Evolutionary conservation across 148 eudicot species (phyloP), one percentile per base, ranked within the genome.

Genomic region (Amaranthus cruentus): DNA sequence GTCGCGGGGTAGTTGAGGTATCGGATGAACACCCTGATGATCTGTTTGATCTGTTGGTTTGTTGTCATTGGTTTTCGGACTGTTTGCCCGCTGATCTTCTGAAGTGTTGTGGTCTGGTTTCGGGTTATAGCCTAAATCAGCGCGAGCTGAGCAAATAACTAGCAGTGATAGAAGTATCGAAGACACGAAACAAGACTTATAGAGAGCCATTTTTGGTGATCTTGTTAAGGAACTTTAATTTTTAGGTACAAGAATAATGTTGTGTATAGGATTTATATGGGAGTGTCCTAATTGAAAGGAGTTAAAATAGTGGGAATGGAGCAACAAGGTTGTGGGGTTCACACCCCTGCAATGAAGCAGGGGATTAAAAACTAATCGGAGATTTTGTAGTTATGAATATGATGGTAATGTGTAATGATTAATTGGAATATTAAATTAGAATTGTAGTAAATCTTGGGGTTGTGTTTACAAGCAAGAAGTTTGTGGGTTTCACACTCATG

Each of bases 251-350:
- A 52, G 60, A 47, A 18, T 10, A 5, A 9, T 21, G 53, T 6
- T 38, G 21, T 61, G 47, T 6, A 60, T 38, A 13, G 49, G 59
- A 38, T 72, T 59, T 59, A 72, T 72, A 72, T 49, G 11, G 49
- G 28, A 47, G 6, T 46, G 10, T 10, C 73, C 12, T 55, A 4
- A 48, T 49, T 44, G 47, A 0, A 18, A 21, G 52, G 47, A 69
- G 60, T 51, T 56, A 46, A 56, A 21, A 28, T 28, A 28, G 38
- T 15, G 51, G 42, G 68, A 11, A n/a, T 43, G 52, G 11, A 43
- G 59, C 74, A 69, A 57, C 79, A 76, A 76, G 79, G 69, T 48
- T 76, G 79, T 76, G 73, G 55, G 15, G 9, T 67, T 76, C 53
- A 69, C 44, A 69, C 55, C 9, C 79, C 73, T 69, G 53, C 44